phyloP scores from a whole-genome alignment of 768 basidiomycete species.

The Floccularia luteovirens region DNA sequence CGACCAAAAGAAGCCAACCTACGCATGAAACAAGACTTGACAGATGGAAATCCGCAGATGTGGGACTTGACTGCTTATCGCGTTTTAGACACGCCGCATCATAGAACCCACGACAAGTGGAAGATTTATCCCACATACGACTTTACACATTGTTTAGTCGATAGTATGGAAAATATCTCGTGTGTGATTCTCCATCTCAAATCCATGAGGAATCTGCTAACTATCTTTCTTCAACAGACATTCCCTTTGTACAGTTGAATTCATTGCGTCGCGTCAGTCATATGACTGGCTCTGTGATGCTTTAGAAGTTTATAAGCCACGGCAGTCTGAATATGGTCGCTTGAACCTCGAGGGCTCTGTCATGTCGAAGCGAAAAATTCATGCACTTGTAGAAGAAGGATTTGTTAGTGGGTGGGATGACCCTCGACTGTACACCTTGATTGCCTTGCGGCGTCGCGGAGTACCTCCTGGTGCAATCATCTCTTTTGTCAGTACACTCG shows the following conservation, averaged over 20 bases:
- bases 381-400: conserved; percentile 76
- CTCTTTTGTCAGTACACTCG: conserved; percentile 89
- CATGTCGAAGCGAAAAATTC: conserved; percentile 94
- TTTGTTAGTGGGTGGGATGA: conserved; percentile 95
- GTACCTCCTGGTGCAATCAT: conserved; percentile 95
- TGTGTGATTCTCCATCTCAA: conserved; percentile 36
- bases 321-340: conserved; percentile 94
- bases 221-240: conserved; percentile 46
- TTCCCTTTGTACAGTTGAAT: conserved; percentile 94
- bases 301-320: conserved; percentile 94
- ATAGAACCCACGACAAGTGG: conserved; percentile 91
- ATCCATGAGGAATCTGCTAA: background rate
- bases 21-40: conserved; percentile 95
- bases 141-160: conserved; percentile 95
- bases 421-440: conserved; percentile 93
- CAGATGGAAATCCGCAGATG: conserved; percentile 95
- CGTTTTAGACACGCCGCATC: conserved; percentile 84
- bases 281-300: conserved; percentile 99
- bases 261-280: conserved; percentile 90
- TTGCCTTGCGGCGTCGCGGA: conserved; percentile 90
- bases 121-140: conserved; percentile 98
- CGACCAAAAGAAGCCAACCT: conserved; percentile 87
- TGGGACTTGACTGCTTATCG: conserved; percentile 99
- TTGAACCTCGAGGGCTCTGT: conserved; percentile 91
- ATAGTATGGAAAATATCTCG: conserved; percentile 99